Percentiles rank a stretch among this genome's conserved stretches.
Conservation (phyloP, 768 basidiomycete genomes). For the Kwoniella dendrophila region DNA sequence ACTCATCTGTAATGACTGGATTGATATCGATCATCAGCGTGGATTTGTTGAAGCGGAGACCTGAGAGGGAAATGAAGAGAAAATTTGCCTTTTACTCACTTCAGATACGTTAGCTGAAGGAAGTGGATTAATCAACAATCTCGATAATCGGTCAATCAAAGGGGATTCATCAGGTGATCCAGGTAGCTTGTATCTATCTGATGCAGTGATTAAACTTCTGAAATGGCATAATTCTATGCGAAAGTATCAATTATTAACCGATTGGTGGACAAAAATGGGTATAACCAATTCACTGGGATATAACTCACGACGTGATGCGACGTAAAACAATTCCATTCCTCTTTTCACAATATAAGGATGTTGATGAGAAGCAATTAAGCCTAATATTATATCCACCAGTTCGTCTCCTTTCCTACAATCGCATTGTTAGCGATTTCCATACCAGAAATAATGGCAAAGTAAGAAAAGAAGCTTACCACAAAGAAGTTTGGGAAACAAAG, state of each 20-base stretch:
- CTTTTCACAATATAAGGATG: conserved; percentile 6
- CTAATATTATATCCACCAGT: conserved; percentile 27
- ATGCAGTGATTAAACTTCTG: conserved; percentile 22
- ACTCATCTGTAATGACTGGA: conserved; percentile 20
- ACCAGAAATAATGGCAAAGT: neutral
- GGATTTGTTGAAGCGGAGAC: too few relatives aligned
- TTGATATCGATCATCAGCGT: conserved; percentile 6
- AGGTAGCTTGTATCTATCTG: conserved; percentile 10
- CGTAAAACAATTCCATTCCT: conserved; percentile 31
- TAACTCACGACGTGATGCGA: conserved; percentile 30
- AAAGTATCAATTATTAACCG: neutral
- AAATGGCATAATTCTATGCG: conserved; percentile 18
- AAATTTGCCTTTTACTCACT: conserved; percentile 4
- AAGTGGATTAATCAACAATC: conserved; percentile 19
- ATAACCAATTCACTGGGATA: neutral
- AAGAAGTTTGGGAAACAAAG: conserved; percentile 8
- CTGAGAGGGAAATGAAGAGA: neutral
- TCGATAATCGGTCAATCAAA: conserved; percentile 27
- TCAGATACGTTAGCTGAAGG: neutral
- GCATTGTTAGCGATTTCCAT: neutral
- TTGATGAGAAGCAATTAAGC: neutral
- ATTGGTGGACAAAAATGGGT: neutral
- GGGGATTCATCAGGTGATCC: conserved; percentile 24
- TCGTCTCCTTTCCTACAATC: conserved; percentile 26
- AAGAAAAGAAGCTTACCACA: conserved; percentile 20